Evolutionary conservation across 164 flowering plant species (phyloP), one percentile per base, ranked within the genome.

Genomic region (Piper betle): DNA sequence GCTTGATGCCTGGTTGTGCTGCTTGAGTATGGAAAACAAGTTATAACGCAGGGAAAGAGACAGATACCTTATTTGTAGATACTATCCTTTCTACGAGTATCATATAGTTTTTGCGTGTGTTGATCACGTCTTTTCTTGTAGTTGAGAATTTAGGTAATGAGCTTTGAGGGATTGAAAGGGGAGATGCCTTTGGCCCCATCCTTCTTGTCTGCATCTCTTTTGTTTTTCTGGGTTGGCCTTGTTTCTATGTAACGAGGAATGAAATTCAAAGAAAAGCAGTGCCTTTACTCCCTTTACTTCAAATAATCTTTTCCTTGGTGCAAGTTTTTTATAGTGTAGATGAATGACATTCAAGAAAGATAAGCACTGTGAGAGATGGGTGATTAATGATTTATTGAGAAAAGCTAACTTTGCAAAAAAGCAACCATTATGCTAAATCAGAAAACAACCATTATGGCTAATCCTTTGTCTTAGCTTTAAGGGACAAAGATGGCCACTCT

Each of bases 1-100:
- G 84, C 64, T 64, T 84, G 64, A 78, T 72, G 18, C 84, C 83
- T 1, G 55, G 66, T 39, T 83, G 84, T 67, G 69, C 64, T 53
- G 73, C 64, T 2, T 78, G 81, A 83, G 52, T 12, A 7, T 46
- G 0, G 15, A 10, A 2, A 46, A 46, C 50, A 46, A 46, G 11
- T 3, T 12, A 5, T 46, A 10, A 46, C 6, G 50, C 50, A 46
- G 50, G 11, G 46, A 6, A 10, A 42, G 46, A 42, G 46, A 42
- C 6, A 42, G 46, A 42, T 6, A 6, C 15, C 15, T 15, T 3
- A 46, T 46, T 3, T 46, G 50, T 46, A 0, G 9, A 46, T 6
- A 46, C 15, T 10, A 12, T 9, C 12, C 3, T 46, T 12, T 6
- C 15, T 46, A 10, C 50, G 1, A 46, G 3, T 5, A 10, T 10